These are phyloP conservation scores for Phytophthora pini DNA, from an alignment of 352 stramenopile species.

Conservation along the genomic window DNA sequence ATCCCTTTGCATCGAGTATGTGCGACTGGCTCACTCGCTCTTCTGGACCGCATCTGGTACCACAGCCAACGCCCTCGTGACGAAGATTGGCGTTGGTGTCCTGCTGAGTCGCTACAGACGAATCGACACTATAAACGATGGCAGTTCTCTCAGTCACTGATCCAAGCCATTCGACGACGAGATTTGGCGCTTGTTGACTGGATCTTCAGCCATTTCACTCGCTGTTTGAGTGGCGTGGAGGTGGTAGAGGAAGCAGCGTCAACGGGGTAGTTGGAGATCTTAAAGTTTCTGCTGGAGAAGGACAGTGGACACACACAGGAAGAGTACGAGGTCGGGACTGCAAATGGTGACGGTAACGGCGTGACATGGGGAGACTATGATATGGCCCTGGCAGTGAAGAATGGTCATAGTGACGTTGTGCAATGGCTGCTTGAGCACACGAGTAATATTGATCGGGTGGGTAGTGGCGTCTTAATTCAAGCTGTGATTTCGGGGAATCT, in stretches of 20 bases:
- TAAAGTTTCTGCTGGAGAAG: slow-evolving; percentile 6
- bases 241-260: slow-evolving; percentile 8
- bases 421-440: slow-evolving; percentile 4
- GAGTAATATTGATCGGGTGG: background rate
- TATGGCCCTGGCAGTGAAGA: slow-evolving; percentile 2
- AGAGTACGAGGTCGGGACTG: background rate
- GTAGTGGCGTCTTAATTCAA: background rate
- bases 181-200: slow-evolving; percentile 10
- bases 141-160: slow-evolving; percentile 12
- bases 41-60: slow-evolving; percentile 8
- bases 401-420: slow-evolving; percentile 4
- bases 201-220: slow-evolving; percentile 10
- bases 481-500: background rate
- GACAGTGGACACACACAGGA: background rate
- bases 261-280: slow-evolving; percentile 1
- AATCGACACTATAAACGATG: slow-evolving; percentile 14
- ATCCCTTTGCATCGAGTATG: slow-evolving; percentile 8
- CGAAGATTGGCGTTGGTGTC: slow-evolving; percentile 7
- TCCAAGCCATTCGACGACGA: slow-evolving; percentile 8
- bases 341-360: background rate
- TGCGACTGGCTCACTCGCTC: background rate
- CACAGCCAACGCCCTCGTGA: background rate
- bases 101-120: background rate
- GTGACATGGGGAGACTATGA: slow-evolving; percentile 2
- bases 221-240: slow-evolving; percentile 13